A percentile compares a stretch with the other conserved stretches of the same genome.
Conservation (phyloP, 169 alveolate genomes). For the Cryptosporidium xiaoi region DNA sequence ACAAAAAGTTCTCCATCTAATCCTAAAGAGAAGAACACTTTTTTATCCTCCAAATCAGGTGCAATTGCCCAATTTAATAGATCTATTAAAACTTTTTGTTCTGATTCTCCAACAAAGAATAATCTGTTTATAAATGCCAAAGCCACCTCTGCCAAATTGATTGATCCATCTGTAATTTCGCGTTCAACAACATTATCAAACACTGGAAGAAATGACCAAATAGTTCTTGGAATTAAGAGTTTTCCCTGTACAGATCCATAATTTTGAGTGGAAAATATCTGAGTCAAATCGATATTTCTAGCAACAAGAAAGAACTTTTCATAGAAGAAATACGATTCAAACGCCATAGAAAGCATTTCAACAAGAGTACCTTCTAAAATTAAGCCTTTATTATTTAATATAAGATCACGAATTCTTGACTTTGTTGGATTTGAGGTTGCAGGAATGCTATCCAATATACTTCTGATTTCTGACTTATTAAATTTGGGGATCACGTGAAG, state of each 20-base stretch:
- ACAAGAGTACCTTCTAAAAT: background rate
- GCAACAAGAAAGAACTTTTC: slow-evolving; percentile 37
- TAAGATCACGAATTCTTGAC: background rate
- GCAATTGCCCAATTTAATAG: slow-evolving; percentile 2
- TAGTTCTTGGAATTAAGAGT: background rate
- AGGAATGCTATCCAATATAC: slow-evolving; percentile 12
- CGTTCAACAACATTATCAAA: background rate
- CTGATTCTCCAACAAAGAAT: background rate
- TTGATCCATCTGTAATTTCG: background rate
- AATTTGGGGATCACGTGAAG: slow-evolving; percentile 12
- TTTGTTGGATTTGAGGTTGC: background rate
- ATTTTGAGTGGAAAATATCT: background rate
- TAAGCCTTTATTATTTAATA: background rate
- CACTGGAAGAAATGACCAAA: slow-evolving; percentile 12
- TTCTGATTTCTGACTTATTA: background rate
- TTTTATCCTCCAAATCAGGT: slow-evolving; percentile 5
- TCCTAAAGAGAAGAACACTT: background rate
- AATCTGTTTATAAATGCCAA: slow-evolving; percentile 23
- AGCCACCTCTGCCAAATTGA: slow-evolving; percentile 20
- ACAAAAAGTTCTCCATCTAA: background rate
- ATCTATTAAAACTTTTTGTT: background rate
- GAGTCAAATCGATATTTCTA: slow-evolving; percentile 1
- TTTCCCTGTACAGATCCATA: slow-evolving; percentile 1
- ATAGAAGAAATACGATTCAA: slow-evolving; percentile 13
- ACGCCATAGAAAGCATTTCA: background rate